Percentiles rank a stretch among this genome's conserved stretches.
Conservation (phyloP, 495 filamentous ascomycete genomes). For the Haplographium delicatum region DNA sequence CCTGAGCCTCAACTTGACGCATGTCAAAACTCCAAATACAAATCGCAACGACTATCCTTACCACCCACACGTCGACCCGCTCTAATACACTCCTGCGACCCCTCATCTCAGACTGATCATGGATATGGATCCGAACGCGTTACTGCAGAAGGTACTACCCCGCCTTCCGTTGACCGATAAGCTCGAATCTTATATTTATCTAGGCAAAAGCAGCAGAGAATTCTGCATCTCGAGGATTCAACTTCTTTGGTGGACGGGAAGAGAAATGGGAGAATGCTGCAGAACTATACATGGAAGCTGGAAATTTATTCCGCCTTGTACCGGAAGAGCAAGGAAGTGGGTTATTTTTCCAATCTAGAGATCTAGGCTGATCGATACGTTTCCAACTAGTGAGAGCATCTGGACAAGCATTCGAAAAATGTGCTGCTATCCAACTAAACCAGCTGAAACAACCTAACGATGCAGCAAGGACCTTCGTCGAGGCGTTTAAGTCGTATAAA, state of each 20-base stretch:
- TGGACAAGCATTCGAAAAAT: constrained; percentile 72
- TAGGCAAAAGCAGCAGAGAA: constrained; percentile 76
- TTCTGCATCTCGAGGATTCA: constrained; percentile 61
- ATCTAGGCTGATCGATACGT: too few species aligned
- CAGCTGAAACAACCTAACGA: constrained; percentile 85
- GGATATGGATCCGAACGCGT: constrained; percentile 47
- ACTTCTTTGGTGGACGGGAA: constrained; percentile 69
- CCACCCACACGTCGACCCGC: neutral
- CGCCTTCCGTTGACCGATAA: constrained; percentile 18
- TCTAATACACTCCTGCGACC: neutral
- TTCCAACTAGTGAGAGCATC: constrained; percentile 82
- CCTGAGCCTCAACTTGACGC: neutral
- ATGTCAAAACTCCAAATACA: neutral
- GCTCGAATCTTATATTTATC: constrained; percentile 11
- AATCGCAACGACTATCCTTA: neutral
- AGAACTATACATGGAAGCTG: constrained; percentile 74
- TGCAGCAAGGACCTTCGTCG: constrained; percentile 68
- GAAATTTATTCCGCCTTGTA: constrained; percentile 75
- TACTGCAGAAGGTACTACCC: constrained; percentile 50
- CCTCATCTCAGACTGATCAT: constrained; percentile 9
- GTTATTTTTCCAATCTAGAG: too few species aligned
- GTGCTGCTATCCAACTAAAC: constrained; percentile 66
- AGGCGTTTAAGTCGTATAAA: constrained; percentile 80
- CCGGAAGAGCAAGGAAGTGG: too few species aligned
- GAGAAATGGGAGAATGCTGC: constrained; percentile 84